Evolutionary conservation across 1,284 basidiomycete genomes (phyloP).

Genomic region (Tilletiaria anomala): DNA sequence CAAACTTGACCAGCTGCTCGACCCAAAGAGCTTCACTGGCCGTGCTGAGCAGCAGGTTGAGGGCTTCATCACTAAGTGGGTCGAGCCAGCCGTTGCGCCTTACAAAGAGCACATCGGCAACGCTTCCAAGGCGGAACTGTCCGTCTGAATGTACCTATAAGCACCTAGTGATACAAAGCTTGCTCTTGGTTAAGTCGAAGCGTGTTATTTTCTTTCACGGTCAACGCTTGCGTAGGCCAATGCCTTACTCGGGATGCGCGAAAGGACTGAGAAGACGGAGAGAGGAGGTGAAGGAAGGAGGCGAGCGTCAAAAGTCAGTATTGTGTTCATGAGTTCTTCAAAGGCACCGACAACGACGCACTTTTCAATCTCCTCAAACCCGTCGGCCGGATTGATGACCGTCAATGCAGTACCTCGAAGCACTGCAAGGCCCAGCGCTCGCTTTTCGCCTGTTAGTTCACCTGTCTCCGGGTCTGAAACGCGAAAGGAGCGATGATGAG

Average conservation of each 20-base stretch:
- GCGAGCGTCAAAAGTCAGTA: background rate
- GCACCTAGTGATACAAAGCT: too few species aligned
- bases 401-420: conserved; percentile 34
- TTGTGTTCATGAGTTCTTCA: background rate
- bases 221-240: too few species aligned
- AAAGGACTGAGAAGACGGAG: conserved; percentile 17
- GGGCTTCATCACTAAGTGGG: conserved; percentile 70
- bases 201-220: too few species aligned
- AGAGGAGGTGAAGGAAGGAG: background rate
- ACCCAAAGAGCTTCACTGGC: conserved; percentile 24
- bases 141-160: conserved; percentile 25
- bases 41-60: conserved; percentile 35
- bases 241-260: conserved; percentile 17
- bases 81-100: conserved; percentile 62
- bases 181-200: too few species aligned
- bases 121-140: conserved; percentile 48
- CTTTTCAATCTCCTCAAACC: conserved; percentile 38
- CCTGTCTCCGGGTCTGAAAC: conserved; percentile 22
- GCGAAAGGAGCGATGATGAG: background rate
- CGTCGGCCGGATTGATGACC: conserved; percentile 36
- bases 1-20: conserved; percentile 42
- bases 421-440: conserved; percentile 31
- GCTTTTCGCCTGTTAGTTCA: conserved; percentile 18
- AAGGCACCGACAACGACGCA: conserved; percentile 10
- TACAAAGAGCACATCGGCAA: conserved; percentile 52